These are phyloP conservation scores for Houttuynia cordata DNA, from an alignment of 164 flowering plant species.

Conservation along the genomic window DNA sequence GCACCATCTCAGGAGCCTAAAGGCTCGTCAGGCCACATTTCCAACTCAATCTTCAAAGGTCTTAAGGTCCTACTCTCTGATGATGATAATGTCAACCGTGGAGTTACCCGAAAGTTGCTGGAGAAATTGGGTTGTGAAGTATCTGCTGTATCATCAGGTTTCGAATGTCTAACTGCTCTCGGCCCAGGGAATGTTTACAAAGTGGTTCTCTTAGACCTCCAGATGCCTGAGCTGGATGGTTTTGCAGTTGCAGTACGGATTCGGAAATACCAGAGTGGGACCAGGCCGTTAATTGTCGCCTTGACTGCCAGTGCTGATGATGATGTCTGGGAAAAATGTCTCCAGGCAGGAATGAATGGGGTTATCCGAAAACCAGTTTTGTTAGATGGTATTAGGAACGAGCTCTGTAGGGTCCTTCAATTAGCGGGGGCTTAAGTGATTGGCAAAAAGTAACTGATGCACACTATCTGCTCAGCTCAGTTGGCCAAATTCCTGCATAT, in stretches of 20 bases:
- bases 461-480: not conserved
- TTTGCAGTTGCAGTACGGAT: conserved; percentile 69
- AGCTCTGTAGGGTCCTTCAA: conserved; percentile 50
- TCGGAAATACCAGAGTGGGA: conserved; percentile 46
- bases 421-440: conserved; percentile 20
- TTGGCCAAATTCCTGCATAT: not conserved
- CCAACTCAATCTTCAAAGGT: conserved; percentile 57
- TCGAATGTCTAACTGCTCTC: conserved; percentile 59
- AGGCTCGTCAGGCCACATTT: conserved; percentile 34
- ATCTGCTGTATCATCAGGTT: conserved; percentile 64
- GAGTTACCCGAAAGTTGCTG: conserved; percentile 70
- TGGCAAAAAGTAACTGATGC: not conserved
- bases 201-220: conserved; percentile 64
- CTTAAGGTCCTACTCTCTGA: conserved; percentile 64
- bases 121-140: conserved; percentile 84
- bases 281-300: conserved; percentile 67
- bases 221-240: conserved; percentile 79
- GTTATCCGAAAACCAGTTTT: conserved; percentile 59
- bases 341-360: conserved; percentile 72
- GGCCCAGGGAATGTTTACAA: conserved; percentile 36
- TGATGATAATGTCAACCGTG: conserved; percentile 51
- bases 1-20: conserved; percentile 26
- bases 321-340: conserved; percentile 50
- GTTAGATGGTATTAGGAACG: conserved; percentile 50
- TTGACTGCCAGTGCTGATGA: conserved; percentile 58